Evolutionary conservation across 2,329 filamentous ascomycete genomes (phyloP), one percentile per base, ranked within the genome.

Genomic region (Escovopsis sp.): DNA sequence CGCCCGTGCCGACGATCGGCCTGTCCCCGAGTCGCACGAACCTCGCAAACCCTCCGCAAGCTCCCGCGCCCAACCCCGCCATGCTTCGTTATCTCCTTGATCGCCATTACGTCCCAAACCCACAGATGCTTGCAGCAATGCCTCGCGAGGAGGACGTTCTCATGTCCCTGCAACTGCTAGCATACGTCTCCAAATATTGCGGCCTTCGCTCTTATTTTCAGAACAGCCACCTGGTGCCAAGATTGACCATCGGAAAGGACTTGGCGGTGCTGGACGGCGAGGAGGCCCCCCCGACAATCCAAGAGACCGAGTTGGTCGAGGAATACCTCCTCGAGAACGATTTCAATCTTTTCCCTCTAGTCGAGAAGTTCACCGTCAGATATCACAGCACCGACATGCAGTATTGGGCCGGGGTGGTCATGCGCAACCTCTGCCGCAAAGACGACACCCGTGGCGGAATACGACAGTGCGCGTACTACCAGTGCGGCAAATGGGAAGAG

Each of bases 121-220:
- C 82, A 12, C 80, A 82, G 51, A 80, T 93, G 53, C 68, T 94
- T 30, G 85, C 88, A 26, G 82, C 87, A 10, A 94, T 96, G 83
- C 91, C 91, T 9, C 79, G 91, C 40, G 91, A 98, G 54, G 91
- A 98, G 61, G 91, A 98, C 55, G 91, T 98, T 3, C 70, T 98
- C 49, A 95, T 98, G 89, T 95, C 91, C 6, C 72, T 98, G 33
- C 91, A 98, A 62, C 75, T 98, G 18, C 74, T 98, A 38, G 91
- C 91, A 12, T 98, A 98, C 59, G 89, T 98, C 44, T 95, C 88
- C 23, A 98, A 98, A 62, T 98, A 98, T 64, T 96, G 91, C 70
- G 93, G 94, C 53, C 75, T 98, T 28, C 79, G 91, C 15, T 82
- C 85, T 4, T 98, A 95, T 61, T 98, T 98, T 60, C 91, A 98